Evolutionary conservation across 148 eudicot species (phyloP).

Genomic region (Diospyros lotus): DNA sequence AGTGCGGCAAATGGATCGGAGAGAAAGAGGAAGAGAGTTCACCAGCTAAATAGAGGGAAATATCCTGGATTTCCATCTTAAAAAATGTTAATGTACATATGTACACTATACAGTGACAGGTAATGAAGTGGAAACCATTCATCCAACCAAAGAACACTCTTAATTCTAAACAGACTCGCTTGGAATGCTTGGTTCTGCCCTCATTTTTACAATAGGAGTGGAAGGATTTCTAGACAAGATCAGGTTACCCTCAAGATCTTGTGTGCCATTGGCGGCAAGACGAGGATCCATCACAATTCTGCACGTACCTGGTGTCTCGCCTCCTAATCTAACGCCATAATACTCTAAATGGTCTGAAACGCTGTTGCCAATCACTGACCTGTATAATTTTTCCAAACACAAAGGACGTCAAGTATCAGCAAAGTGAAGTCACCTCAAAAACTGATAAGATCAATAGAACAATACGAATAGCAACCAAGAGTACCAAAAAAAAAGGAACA

Average conservation of each 20-base stretch:
- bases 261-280: constrained; percentile 34
- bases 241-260: constrained; percentile 61
- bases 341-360: constrained; percentile 75
- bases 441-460: not conserved
- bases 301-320: constrained; percentile 55
- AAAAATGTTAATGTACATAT: not conserved
- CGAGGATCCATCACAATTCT: constrained; percentile 51
- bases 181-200: constrained; percentile 12
- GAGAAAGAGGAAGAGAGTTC: too few species aligned
- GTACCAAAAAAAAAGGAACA: too few species aligned
- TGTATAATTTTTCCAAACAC: constrained; percentile 24
- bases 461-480: too few species aligned
- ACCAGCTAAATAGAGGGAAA: not conserved
- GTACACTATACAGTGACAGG: constrained; percentile 7
- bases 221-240: constrained; percentile 40
- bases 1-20: too few species aligned
- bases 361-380: constrained; percentile 85
- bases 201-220: constrained; percentile 23
- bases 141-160: not conserved
- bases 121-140: not conserved
- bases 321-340: constrained; percentile 59
- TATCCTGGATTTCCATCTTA: not conserved
- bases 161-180: constrained; percentile 2
- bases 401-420: not conserved
- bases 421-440: not conserved